These are phyloP conservation scores for Inga laurina DNA, from an alignment of 306 rosid species.

Conservation along the genomic window DNA sequence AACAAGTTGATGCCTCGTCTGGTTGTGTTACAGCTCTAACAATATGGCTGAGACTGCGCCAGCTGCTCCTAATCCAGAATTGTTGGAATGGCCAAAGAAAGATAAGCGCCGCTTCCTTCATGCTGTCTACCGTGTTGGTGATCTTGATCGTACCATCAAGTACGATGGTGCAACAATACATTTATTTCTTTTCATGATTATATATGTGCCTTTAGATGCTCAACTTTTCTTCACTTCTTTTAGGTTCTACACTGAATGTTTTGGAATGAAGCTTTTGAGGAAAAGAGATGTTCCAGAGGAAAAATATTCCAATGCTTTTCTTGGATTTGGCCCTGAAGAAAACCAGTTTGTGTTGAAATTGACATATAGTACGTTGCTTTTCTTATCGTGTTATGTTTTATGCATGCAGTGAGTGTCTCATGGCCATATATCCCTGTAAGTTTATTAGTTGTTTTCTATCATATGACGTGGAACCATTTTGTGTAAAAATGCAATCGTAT, in stretches of 20 bases:
- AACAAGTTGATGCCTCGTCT: background rate
- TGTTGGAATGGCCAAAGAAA: slow-evolving; percentile 86
- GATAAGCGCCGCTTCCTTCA: slow-evolving; percentile 89
- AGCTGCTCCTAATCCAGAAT: slow-evolving; percentile 54
- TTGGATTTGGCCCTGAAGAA: slow-evolving; percentile 84
- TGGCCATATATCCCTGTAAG: background rate
- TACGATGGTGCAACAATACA: slow-evolving; percentile 28
- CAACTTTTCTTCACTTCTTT: background rate
- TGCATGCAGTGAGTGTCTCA: slow-evolving; percentile 25
- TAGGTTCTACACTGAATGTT: slow-evolving; percentile 85
- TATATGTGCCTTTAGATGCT: slow-evolving; percentile 24
- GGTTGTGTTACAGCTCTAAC: slow-evolving; percentile 29
- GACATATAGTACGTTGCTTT: slow-evolving; percentile 71
- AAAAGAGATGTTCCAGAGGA: slow-evolving; percentile 87
- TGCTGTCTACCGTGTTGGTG: slow-evolving; percentile 95
- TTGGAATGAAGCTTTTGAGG: slow-evolving; percentile 89
- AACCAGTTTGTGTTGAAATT: slow-evolving; percentile 82
- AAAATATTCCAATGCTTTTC: slow-evolving; percentile 89
- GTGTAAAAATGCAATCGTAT: background rate
- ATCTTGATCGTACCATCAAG: slow-evolving; percentile 96
- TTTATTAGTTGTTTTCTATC: background rate
- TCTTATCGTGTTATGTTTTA: background rate
- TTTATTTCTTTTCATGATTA: background rate
- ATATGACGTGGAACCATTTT: background rate
- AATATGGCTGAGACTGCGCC: slow-evolving; percentile 60